These are phyloP conservation scores for Picochlorum sp. DNA, from an alignment of 139 green algal species.

Conservation along the genomic window DNA sequence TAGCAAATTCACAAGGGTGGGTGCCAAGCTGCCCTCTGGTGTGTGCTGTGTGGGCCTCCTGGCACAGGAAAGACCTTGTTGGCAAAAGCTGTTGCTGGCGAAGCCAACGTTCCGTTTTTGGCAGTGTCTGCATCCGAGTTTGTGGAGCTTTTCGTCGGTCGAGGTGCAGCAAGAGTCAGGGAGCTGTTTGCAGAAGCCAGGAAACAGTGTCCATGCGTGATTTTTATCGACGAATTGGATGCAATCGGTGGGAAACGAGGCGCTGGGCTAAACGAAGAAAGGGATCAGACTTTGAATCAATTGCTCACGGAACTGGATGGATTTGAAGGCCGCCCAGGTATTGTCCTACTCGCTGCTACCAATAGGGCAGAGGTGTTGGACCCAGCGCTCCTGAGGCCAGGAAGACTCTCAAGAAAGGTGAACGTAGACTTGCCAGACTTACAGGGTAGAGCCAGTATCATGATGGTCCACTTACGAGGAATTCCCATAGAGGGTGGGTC, in stretches of 20 bases:
- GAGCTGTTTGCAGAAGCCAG: slow-evolving; percentile 90
- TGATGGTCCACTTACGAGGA: slow-evolving; percentile 65
- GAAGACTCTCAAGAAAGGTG: slow-evolving; percentile 49
- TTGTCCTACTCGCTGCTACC: slow-evolving; percentile 83
- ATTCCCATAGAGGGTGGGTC: slow-evolving; percentile 36
- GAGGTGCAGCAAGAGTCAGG: slow-evolving; percentile 77
- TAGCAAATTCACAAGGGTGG: slow-evolving; percentile 57
- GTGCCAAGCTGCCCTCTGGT: slow-evolving; percentile 58
- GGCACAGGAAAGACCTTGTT: slow-evolving; percentile 84
- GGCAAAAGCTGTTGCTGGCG: slow-evolving; percentile 79
- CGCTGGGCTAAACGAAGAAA: slow-evolving; percentile 88
- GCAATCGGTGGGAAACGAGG: slow-evolving; percentile 70
- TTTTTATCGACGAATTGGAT: slow-evolving; percentile 99
- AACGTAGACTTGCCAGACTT: slow-evolving; percentile 68
- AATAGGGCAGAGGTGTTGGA: slow-evolving; percentile 84
- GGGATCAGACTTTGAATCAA: slow-evolving; percentile 90
- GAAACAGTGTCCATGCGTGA: slow-evolving; percentile 68
- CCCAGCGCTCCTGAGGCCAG: slow-evolving; percentile 73
- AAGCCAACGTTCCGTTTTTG: slow-evolving; percentile 89
- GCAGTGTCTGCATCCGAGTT: slow-evolving; percentile 89
- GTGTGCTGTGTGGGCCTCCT: slow-evolving; percentile 67
- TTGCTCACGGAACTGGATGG: slow-evolving; percentile 90
- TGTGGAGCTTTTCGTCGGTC: slow-evolving; percentile 97
- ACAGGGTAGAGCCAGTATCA: slow-evolving; percentile 55
- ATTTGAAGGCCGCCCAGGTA: slow-evolving; percentile 61